Evolutionary conservation across 2,329 filamentous ascomycete species (phyloP).

Genomic region (Penicillium sp.): DNA sequence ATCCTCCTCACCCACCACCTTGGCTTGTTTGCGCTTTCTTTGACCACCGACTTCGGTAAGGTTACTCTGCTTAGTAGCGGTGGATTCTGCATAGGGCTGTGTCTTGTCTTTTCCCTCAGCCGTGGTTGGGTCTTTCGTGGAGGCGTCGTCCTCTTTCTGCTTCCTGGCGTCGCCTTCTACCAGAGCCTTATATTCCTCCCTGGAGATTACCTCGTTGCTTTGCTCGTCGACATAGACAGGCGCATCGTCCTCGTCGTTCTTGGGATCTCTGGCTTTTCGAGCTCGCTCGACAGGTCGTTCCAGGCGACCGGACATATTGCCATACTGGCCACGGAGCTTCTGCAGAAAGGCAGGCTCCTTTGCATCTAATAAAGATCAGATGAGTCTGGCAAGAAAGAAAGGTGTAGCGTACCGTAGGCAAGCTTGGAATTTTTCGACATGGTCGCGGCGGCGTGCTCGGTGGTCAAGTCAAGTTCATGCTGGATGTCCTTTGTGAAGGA

Average conservation of each 20-base stretch:
- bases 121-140: constrained; percentile 14
- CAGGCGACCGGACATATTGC: constrained; percentile 35
- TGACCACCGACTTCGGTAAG: constrained; percentile 42
- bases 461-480: constrained; percentile 14
- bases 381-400: background rate
- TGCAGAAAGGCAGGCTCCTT: constrained; percentile 46
- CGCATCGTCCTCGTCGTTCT: constrained; percentile 42
- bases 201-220: constrained; percentile 45
- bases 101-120: constrained; percentile 14
- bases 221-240: constrained; percentile 47
- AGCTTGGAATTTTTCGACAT: constrained; percentile 47
- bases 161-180: constrained; percentile 27
- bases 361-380: constrained; percentile 31
- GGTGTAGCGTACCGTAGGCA: constrained; percentile 38
- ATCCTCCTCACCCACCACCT: constrained; percentile 37
- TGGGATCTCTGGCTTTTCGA: constrained; percentile 33
- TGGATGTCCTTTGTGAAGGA: constrained; percentile 1
- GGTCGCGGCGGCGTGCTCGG: constrained; percentile 11
- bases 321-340: constrained; percentile 41
- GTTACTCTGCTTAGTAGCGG: constrained; percentile 34
- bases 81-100: constrained; percentile 14
- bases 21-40: constrained; percentile 44
- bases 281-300: constrained; percentile 39
- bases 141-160: constrained; percentile 10
- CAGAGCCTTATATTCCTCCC: constrained; percentile 44